Evolutionary conservation across 1,284 basidiomycete genomes (phyloP), one percentile per base, ranked within the genome.

Genomic region (Spongiforma sp.): DNA sequence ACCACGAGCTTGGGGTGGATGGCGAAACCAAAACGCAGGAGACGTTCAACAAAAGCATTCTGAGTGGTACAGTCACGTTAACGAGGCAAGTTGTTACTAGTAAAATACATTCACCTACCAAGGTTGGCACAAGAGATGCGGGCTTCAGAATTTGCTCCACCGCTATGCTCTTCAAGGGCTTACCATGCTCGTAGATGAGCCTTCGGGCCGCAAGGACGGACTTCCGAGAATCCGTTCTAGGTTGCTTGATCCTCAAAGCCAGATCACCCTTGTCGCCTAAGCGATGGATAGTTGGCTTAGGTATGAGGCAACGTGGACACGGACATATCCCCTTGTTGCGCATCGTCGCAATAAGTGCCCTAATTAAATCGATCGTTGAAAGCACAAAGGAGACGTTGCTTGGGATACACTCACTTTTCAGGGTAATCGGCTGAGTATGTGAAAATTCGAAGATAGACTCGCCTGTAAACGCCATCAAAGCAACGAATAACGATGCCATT

Each of bases 391-490:
- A n/a, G n/a, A n/a, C n/a, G n/a, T n/a, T 17, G 7, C 21, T 39
- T 19, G 37, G 21, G 4, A 3, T 19, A 39, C n/a, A 57, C 46
- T 21, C 19, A 64, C 55, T 64, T 64, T 32, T 64, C 60, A 2
- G 62, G 62, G 3, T 64, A 64, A 21, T 63, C 64, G 0, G 33
- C 61, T 1, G 64, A 59, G 30, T 63, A 65, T 1, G 59, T 61
- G 30, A 65, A 65, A 1, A 65, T 41, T 5, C 56, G 34, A 9
- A 3, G 53, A 36, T 11, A 55, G 1, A 55, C 4, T n/a, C 33
- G 33, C 0, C 53, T 34, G 14, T 24, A 7, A 26, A 55, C 28
- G 0, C 34, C 34, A 21, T 55, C 34, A 4, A 55, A 55, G 0
- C 34, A 55, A 26, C 21, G 26, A 5, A 55, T 28, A 3, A 55